A percentile compares a stretch with the other conserved stretches of the same genome.
Evolutionary conservation across 78 protist species (phyloP).

Genomic region (Tieghemostelium lacteum): DNA sequence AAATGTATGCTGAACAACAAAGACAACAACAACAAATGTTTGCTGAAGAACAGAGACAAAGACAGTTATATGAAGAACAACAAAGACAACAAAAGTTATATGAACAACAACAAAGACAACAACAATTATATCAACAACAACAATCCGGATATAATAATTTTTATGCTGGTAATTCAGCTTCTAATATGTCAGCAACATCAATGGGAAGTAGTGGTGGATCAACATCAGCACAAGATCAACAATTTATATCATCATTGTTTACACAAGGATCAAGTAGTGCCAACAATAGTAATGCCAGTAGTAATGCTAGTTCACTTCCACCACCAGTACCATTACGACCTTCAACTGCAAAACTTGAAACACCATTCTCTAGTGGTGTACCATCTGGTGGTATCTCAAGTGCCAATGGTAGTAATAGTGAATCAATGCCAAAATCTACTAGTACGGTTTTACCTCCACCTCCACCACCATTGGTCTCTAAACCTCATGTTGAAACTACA

Average conservation of each 20-base stretch:
- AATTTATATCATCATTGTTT: not conserved
- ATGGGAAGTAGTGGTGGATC: no score
- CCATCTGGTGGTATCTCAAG: no score
- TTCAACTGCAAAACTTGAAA: not conserved
- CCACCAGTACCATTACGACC: no score
- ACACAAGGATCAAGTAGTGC: not conserved
- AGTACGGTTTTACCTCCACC: conserved; percentile 5
- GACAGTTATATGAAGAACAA: not conserved
- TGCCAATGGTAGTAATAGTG: not conserved
- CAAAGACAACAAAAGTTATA: no score
- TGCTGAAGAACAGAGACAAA: no score
- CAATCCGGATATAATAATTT: no score
- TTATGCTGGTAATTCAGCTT: not conserved
- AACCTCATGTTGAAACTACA: not conserved
- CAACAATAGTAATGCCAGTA: not conserved
- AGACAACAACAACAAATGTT: no score
- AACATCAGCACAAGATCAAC: no score
- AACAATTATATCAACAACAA: conserved; percentile 13
- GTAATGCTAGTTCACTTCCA: not conserved
- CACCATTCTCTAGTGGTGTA: no score
- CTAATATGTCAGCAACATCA: not conserved
- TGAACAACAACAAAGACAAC: not conserved
- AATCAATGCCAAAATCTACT: not conserved
- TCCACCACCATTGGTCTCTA: conserved; percentile 12
- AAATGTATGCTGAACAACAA: no score